Evolutionary conservation across 495 filamentous ascomycete species (phyloP).

Genomic region (Xylaria grammica): DNA sequence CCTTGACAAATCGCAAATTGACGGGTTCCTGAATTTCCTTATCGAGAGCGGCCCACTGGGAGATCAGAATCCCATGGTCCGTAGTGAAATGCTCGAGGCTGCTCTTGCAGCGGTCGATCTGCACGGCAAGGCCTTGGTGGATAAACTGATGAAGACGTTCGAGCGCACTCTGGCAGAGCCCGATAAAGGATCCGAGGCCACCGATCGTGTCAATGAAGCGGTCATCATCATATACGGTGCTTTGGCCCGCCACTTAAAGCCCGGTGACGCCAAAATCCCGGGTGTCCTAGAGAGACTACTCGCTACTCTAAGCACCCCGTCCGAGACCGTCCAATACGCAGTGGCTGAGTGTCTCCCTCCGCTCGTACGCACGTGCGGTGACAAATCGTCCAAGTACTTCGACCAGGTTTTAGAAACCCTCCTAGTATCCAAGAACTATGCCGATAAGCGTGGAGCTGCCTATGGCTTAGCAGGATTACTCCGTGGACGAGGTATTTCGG

Average conservation of each 20-base stretch:
- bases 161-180: constrained; percentile 82
- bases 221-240: constrained; percentile 97
- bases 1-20: constrained; percentile 71
- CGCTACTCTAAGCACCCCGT: constrained; percentile 88
- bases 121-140: constrained; percentile 79
- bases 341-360: constrained; percentile 93
- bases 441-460: constrained; percentile 86
- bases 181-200: constrained; percentile 74
- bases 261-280: constrained; percentile 81
- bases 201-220: constrained; percentile 91
- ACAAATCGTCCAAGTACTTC: constrained; percentile 77
- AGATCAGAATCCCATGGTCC: constrained; percentile 76
- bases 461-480: constrained; percentile 94
- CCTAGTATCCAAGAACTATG: constrained; percentile 84
- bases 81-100: constrained; percentile 91
- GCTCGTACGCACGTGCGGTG: constrained; percentile 77
- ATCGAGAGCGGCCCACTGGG: constrained; percentile 83
- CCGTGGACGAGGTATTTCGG: constrained; percentile 80
- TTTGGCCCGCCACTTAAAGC: constrained; percentile 81
- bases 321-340: constrained; percentile 94
- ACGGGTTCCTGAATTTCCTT: constrained; percentile 80
- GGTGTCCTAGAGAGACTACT: constrained; percentile 84
- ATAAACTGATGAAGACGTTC: constrained; percentile 89
- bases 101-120: constrained; percentile 79
- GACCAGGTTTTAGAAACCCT: constrained; percentile 79